Conservation (phyloP, 2,329 filamentous ascomycete species). For the Penicillium janthinellum region DNA sequence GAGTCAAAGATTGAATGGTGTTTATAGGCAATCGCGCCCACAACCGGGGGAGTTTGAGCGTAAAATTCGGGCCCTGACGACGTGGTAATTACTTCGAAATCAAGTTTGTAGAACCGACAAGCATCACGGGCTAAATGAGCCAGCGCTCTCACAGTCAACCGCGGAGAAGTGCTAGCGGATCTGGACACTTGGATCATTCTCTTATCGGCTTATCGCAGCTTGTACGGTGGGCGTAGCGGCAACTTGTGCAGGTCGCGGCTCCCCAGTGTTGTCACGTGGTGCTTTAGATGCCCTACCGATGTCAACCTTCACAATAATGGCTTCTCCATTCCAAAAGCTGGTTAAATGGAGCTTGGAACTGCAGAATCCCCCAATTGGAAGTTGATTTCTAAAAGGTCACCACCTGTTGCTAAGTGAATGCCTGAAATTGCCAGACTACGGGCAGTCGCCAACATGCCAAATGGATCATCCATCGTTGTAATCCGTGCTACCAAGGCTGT, state of each 20-base stretch:
- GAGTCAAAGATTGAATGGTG: constrained; percentile 5
- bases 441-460: too few species aligned
- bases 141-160: constrained; percentile 7
- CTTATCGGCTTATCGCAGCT: constrained; percentile 25
- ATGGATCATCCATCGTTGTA: too few species aligned
- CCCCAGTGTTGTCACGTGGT: neutral
- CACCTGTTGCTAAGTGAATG: too few species aligned
- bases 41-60: neutral
- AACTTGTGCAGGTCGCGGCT: constrained; percentile 26
- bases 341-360: too few species aligned
- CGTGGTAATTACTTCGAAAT: neutral
- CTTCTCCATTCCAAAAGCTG: too few species aligned
- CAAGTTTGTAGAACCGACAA: neutral
- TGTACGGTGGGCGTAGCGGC: constrained; percentile 36
- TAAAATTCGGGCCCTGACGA: neutral
- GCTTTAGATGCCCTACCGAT: too few species aligned
- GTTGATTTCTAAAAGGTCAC: too few species aligned
- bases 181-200: constrained; percentile 36
- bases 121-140: constrained; percentile 26
- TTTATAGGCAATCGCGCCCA: constrained; percentile 14
- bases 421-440: too few species aligned
- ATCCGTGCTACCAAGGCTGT: too few species aligned
- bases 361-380: too few species aligned
- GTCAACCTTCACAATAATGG: too few species aligned
- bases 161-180: constrained; percentile 17